Conservation (phyloP, 1,284 basidiomycete species). For the Exobasidium rhododendri region DNA sequence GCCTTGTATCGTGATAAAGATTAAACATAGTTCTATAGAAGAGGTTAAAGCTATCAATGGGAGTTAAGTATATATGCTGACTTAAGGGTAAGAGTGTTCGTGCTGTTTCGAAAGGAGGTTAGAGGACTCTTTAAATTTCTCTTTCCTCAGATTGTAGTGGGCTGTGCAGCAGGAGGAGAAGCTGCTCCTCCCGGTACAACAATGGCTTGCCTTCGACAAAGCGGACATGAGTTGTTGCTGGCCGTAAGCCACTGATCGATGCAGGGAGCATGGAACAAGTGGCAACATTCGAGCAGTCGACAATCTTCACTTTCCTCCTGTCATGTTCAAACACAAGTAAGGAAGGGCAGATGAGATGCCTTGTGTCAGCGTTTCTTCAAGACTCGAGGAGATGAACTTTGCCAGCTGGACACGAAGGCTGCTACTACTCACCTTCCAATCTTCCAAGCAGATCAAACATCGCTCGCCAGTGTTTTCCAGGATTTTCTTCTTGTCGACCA, state of each 20-base stretch:
- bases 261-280: constrained; percentile 45
- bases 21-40: too few species aligned
- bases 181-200: not conserved
- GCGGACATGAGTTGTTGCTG: constrained; percentile 15
- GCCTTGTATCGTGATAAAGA: too few species aligned
- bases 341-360: too few species aligned
- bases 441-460: constrained; percentile 49
- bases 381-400: too few species aligned
- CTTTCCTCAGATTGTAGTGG: too few species aligned
- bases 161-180: not conserved
- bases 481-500: constrained; percentile 28
- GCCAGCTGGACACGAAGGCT: too few species aligned
- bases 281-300: constrained; percentile 40
- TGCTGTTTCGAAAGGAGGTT: too few species aligned
- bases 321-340: not conserved
- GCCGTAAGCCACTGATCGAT: constrained; percentile 26
- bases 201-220: constrained; percentile 17
- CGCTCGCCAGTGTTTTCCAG: constrained; percentile 49
- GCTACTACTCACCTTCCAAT: constrained; percentile 31
- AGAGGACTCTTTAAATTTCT: too few species aligned
- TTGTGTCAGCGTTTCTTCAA: too few species aligned
- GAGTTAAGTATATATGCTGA: too few species aligned
- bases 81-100: too few species aligned
- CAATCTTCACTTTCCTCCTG: constrained; percentile 35
- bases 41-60: too few species aligned